phyloP scores from a whole-genome alignment of 2,329 filamentous ascomycete species.

The Knoxdaviesia capensis region DNA sequence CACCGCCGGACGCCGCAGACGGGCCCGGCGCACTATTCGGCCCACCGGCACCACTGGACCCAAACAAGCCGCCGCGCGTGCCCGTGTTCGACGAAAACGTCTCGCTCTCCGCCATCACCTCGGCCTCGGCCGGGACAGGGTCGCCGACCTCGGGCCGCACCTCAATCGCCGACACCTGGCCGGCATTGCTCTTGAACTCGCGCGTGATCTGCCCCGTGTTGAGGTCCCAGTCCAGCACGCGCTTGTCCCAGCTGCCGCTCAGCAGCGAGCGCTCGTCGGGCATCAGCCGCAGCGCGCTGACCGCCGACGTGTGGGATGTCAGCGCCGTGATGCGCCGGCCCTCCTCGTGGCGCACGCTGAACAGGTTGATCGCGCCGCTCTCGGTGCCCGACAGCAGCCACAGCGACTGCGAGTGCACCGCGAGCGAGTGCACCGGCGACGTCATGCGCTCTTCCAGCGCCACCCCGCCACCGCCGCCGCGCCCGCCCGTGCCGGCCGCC shows the following conservation, averaged over 20 bases:
- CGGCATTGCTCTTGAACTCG: constrained; percentile 54
- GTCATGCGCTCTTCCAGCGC: constrained; percentile 40
- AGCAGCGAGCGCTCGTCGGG: constrained; percentile 73
- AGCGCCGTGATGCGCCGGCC: constrained; percentile 72
- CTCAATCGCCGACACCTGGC: constrained; percentile 80
- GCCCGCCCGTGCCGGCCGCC: constrained; percentile 12
- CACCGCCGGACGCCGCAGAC: too few relatives aligned
- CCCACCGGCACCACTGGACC: too few relatives aligned
- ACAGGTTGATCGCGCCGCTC: constrained; percentile 79
- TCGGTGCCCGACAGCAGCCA: constrained; percentile 87
- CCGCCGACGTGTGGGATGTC: constrained; percentile 71
- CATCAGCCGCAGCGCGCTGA: constrained; percentile 66
- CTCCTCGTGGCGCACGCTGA: constrained; percentile 85
- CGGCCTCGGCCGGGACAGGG: constrained; percentile 53
- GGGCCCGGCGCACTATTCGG: too few relatives aligned
- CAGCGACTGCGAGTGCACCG: constrained; percentile 71
- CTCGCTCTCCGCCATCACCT: constrained; percentile 21
- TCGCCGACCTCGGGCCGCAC: constrained; percentile 57
- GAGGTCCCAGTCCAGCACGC: constrained; percentile 83
- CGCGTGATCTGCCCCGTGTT: constrained; percentile 64
- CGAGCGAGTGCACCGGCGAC: constrained; percentile 89
- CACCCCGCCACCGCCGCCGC: constrained; percentile 12
- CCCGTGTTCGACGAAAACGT: constrained; percentile 64
- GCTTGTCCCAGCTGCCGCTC: constrained; percentile 94
- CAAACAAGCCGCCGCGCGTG: too few relatives aligned